Base-by-base conservation (phyloP, 345 rosid species). In the Clarkia xantiana region DNA sequence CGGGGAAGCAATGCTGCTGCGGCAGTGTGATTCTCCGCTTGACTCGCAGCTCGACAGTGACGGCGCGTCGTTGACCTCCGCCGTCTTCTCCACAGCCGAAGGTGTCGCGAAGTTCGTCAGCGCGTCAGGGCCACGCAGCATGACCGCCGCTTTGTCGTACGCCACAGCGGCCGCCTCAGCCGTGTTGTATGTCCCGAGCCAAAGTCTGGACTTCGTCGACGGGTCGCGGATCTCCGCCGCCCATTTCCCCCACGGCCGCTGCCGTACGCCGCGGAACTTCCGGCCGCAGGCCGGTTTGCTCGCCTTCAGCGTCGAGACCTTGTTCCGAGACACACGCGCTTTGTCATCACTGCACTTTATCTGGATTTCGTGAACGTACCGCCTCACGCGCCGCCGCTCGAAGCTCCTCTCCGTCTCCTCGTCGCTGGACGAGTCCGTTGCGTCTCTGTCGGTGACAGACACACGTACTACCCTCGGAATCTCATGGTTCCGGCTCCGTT, bases 221-320 rank as follows among this genome's bases (percentile, higher is more conserved):
- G 98, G 98, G 73, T 91, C 98, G 18, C 98, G 73, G 62, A 91
- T 91, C 86, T 91, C 98, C 4, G 98, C 98, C 10, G 98, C 98
- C 94, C 94, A 91, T 72, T 91, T 91, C 0, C 98, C 98, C 98
- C 98, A 91, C 0, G 98, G 98, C 45, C 98, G 70, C 65, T 81
- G 94, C 55, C 98, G 60, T 8, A 91, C 97, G 2, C 97, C 97
- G 0, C 97, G 79, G 51, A 69, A 90, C 81, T 90, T 90, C 61
- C 62, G 81, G 11, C 63, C 56, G 56, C 20, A 29, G 9, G 8
- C 36, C 36, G 36, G 9, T 29, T 29, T 29, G 36, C 8, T 29
- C 7, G 36, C 36, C 36, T 7, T 29, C 36, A 29, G 36, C 36
- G 4, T 29, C 1, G 36, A 29, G 36, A 29, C 36, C 36, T 29